Percentiles rank a stretch among this genome's conserved stretches.
These are phyloP conservation scores for Syncephalastrum monosporum DNA, from an alignment of 371 early-diverging fungal genomes.

Conservation along the genomic window DNA sequence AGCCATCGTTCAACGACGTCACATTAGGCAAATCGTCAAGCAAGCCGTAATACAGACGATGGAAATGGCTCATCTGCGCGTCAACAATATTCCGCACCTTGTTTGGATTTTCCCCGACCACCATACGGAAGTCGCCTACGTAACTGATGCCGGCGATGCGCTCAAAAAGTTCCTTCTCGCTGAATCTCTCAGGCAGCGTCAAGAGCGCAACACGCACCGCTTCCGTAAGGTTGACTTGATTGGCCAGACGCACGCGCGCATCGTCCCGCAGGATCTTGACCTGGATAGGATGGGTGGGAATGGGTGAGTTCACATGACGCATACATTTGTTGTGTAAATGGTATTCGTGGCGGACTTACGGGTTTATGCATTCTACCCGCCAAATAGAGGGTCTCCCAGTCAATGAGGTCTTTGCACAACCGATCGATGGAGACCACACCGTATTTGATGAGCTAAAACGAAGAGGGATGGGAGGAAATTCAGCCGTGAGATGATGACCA, in stretches of 20 bases:
- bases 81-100: slow-evolving; percentile 93
- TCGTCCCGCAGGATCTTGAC: slow-evolving; percentile 85
- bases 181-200: slow-evolving; percentile 80
- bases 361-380: slow-evolving; percentile 98
- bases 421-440: slow-evolving; percentile 93
- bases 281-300: slow-evolving; percentile 24
- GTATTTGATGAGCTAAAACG: slow-evolving; percentile 79
- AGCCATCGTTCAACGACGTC: slow-evolving; percentile 56
- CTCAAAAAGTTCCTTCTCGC: slow-evolving; percentile 77
- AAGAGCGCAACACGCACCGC: slow-evolving; percentile 86
- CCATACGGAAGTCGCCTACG: slow-evolving; percentile 91
- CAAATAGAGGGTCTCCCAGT: slow-evolving; percentile 94
- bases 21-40: slow-evolving; percentile 80
- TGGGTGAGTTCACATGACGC: neutral
- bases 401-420: slow-evolving; percentile 81
- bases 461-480: neutral
- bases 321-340: neutral
- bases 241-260: slow-evolving; percentile 81
- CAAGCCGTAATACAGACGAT: slow-evolving; percentile 76
- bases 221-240: slow-evolving; percentile 83
- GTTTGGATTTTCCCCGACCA: slow-evolving; percentile 91
- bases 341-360: slow-evolving; percentile 38
- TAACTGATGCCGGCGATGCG: slow-evolving; percentile 91
- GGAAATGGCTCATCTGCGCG: slow-evolving; percentile 77
- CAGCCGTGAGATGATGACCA: neutral